Evolutionary conservation across 257 asterid species (phyloP).

Genomic region (Handroanthus guayacan): DNA sequence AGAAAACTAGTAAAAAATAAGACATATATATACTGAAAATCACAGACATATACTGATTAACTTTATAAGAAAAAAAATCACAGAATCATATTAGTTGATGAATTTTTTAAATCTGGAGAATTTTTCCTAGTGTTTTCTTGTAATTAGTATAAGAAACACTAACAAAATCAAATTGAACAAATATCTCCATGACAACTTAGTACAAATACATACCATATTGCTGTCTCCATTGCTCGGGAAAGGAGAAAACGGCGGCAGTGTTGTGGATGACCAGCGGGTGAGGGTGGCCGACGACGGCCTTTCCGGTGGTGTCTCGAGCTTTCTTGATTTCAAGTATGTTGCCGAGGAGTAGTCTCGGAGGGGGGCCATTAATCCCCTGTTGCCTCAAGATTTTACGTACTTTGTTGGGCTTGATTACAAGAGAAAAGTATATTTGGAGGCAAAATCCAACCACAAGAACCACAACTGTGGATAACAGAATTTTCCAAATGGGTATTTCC

Average conservation of each 20-base stretch:
- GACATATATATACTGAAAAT: too few relatives aligned
- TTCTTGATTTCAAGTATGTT: conserved; percentile 64
- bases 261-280: conserved; percentile 46
- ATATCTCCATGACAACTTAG: too few relatives aligned
- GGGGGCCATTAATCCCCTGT: conserved; percentile 70
- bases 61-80: too few relatives aligned
- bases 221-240: conserved; percentile 56
- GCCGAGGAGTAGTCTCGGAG: conserved; percentile 53
- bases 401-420: conserved; percentile 45
- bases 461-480: conserved; percentile 30
- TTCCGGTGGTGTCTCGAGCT: conserved; percentile 37
- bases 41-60: too few relatives aligned
- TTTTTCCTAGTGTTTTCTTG: too few relatives aligned
- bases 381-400: conserved; percentile 43
- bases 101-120: too few relatives aligned
- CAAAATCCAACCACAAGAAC: conserved; percentile 34
- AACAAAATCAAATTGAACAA: too few relatives aligned
- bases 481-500: conserved; percentile 3
- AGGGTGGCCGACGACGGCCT: conserved; percentile 3
- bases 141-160: too few relatives aligned
- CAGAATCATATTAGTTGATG: too few relatives aligned
- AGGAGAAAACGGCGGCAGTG: conserved; percentile 53
- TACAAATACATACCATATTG: conserved; percentile 32
- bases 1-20: too few relatives aligned
- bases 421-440: conserved; percentile 34